These are phyloP conservation scores for Arabis alpina DNA, from an alignment of 345 rosid genomes.

Conservation along the genomic window DNA sequence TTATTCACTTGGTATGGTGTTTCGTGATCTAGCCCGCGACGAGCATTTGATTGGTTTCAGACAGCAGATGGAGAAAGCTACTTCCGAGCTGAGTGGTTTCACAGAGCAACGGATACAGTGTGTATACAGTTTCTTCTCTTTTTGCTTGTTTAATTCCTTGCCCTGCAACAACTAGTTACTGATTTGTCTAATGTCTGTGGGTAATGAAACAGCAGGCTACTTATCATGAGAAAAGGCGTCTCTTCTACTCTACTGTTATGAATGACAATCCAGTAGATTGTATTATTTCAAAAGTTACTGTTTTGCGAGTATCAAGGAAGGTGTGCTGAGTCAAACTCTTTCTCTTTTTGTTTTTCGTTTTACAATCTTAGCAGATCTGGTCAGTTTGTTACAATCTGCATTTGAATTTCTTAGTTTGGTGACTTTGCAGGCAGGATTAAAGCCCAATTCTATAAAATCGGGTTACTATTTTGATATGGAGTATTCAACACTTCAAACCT, in stretches of 20 bases:
- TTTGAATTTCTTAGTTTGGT: conserved; percentile 21
- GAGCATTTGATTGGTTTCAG: conserved; percentile 62
- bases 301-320: conserved; percentile 58
- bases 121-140: no score
- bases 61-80: conserved; percentile 70
- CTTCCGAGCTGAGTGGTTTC: conserved; percentile 95
- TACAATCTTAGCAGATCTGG: conserved; percentile 18
- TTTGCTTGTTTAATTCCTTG: no score
- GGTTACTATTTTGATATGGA: conserved; percentile 92
- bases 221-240: conserved; percentile 71
- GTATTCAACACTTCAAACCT: conserved; percentile 75
- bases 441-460: conserved; percentile 47
- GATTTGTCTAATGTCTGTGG: no score
- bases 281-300: conserved; percentile 70
- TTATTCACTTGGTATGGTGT: conserved; percentile 72
- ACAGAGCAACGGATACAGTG: no score
- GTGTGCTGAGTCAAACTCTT: conserved; percentile 49
- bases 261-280: conserved; percentile 91
- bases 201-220: no score
- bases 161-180: no score
- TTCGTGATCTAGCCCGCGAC: conserved; percentile 48
- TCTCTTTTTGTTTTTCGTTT: background rate
- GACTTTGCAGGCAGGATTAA: conserved; percentile 59
- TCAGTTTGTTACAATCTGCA: conserved; percentile 5
- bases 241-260: conserved; percentile 86